These are phyloP conservation scores for Wolfiporia cocos DNA, from an alignment of 1,284 basidiomycete genomes.

Conservation along the genomic window DNA sequence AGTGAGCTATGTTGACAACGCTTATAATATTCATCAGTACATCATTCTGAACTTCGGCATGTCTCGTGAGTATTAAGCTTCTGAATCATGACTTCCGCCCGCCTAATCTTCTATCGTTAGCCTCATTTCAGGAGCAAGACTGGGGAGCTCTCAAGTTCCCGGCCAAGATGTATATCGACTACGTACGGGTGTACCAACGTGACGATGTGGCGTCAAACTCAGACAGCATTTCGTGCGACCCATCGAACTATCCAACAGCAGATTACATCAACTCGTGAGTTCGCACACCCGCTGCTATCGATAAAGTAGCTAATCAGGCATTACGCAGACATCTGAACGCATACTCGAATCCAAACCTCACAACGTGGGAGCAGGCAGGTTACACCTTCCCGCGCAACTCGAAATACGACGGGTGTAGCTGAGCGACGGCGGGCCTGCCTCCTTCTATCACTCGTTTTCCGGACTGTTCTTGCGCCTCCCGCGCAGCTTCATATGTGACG, in stretches of 20 bases:
- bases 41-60: slow-evolving; percentile 73
- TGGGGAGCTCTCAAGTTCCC: slow-evolving; percentile 66
- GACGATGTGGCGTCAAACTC: slow-evolving; percentile 44
- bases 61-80: slow-evolving; percentile 46
- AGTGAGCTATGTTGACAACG: neutral
- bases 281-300: neutral
- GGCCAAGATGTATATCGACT: slow-evolving; percentile 66
- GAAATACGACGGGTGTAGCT: slow-evolving; percentile 42
- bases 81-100: neutral
- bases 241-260: slow-evolving; percentile 50
- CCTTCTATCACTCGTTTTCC: neutral
- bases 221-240: slow-evolving; percentile 60
- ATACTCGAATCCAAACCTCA: slow-evolving; percentile 68
- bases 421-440: slow-evolving; percentile 9
- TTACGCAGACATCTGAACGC: slow-evolving; percentile 53
- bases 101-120: slow-evolving; percentile 17
- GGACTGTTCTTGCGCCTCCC: neutral
- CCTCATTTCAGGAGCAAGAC: slow-evolving; percentile 64
- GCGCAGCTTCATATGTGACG: slow-evolving; percentile 4
- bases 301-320: neutral
- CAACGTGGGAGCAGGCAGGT: slow-evolving; percentile 67
- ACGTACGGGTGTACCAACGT: slow-evolving; percentile 74
- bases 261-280: slow-evolving; percentile 37
- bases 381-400: slow-evolving; percentile 68
- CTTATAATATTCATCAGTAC: slow-evolving; percentile 42